phyloP scores from a whole-genome alignment of 768 basidiomycete species.

The Hysterangium stoloniferum region DNA sequence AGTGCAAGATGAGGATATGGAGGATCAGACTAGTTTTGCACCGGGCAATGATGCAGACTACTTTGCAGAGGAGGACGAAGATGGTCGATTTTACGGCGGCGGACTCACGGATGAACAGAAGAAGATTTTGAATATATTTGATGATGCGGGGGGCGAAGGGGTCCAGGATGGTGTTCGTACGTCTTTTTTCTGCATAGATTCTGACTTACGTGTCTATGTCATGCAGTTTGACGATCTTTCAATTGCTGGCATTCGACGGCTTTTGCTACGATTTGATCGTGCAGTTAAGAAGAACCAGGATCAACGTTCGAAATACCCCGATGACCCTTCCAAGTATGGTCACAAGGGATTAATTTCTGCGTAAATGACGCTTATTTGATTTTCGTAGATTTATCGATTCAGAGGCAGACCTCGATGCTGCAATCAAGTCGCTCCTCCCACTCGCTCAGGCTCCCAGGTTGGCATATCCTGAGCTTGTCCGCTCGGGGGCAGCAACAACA shows the following conservation, averaged over 20 bases:
- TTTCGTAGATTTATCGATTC: slow-evolving; percentile 92
- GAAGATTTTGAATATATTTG: slow-evolving; percentile 92
- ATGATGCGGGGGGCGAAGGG: slow-evolving; percentile 55
- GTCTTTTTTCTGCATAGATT: slow-evolving; percentile 4
- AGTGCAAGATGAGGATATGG: slow-evolving; percentile 32
- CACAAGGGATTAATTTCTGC: neutral
- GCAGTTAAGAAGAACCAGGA: slow-evolving; percentile 93
- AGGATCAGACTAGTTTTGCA: slow-evolving; percentile 45
- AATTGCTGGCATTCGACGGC: slow-evolving; percentile 60
- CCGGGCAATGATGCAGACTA: slow-evolving; percentile 89
- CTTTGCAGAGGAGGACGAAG: slow-evolving; percentile 84
- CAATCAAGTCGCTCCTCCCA: slow-evolving; percentile 82
- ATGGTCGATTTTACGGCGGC: slow-evolving; percentile 89
- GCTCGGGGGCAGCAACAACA: slow-evolving; percentile 58
- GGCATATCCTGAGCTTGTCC: slow-evolving; percentile 86
- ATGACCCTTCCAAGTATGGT: slow-evolving; percentile 82
- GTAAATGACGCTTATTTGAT: neutral
- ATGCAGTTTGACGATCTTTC: slow-evolving; percentile 58
- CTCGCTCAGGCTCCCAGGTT: slow-evolving; percentile 76
- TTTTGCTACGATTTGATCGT: slow-evolving; percentile 77
- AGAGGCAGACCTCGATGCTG: slow-evolving; percentile 86
- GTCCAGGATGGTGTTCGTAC: slow-evolving; percentile 59
- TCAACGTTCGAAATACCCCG: slow-evolving; percentile 89
- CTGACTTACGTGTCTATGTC: slow-evolving; percentile 7
- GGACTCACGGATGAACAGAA: slow-evolving; percentile 91